Percentiles rank a stretch among this genome's conserved stretches.
Conservation (phyloP, 805 yeast species). For the Candida quercuum region DNA sequence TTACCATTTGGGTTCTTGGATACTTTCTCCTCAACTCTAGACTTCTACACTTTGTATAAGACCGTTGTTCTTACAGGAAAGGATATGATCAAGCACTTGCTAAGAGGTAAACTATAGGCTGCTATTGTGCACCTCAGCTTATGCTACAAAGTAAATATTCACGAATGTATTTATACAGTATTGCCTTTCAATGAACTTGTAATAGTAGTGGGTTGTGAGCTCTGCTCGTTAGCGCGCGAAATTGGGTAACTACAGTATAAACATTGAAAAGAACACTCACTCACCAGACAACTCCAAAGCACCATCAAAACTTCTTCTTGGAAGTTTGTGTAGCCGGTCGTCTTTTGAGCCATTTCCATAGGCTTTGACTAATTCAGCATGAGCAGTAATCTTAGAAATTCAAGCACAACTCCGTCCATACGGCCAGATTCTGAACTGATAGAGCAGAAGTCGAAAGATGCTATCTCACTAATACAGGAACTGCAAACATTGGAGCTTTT, state of each 20-base stretch:
- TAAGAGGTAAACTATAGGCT: slow-evolving; percentile 55
- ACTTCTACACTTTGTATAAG: slow-evolving; percentile 57
- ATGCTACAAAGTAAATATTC: no score
- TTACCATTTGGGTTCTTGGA: slow-evolving; percentile 92
- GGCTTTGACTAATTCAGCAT: background rate
- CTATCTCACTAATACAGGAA: slow-evolving; percentile 24
- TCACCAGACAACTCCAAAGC: no score
- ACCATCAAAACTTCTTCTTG: no score
- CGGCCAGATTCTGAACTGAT: background rate
- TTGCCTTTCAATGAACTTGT: no score
- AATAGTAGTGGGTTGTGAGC: no score
- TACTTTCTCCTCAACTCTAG: slow-evolving; percentile 74
- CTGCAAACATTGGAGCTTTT: slow-evolving; percentile 30
- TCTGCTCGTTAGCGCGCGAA: no score
- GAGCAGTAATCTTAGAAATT: background rate
- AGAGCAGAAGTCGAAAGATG: slow-evolving; percentile 1
- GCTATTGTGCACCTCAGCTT: background rate
- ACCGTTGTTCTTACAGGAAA: slow-evolving; percentile 73
- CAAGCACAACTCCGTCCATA: background rate
- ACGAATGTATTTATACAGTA: no score
- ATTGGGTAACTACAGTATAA: no score
- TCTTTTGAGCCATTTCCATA: no score
- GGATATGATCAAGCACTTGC: slow-evolving; percentile 68
- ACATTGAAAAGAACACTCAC: no score
- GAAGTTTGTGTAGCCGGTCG: no score